Evolutionary conservation across 1,284 basidiomycete genomes (phyloP).

Genomic region (Amylostereum chailletii): DNA sequence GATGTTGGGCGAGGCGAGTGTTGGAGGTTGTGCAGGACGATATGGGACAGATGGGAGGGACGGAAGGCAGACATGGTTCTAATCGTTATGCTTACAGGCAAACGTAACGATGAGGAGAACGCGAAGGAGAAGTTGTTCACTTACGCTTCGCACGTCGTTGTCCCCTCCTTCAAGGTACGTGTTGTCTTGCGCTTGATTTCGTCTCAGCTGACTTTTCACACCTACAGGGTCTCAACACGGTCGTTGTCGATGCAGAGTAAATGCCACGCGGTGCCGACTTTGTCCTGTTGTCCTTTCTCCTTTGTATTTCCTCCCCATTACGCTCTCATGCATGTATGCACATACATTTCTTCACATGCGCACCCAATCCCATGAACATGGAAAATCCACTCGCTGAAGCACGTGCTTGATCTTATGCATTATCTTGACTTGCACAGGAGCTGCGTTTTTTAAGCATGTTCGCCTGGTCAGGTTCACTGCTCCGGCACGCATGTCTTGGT

Average conservation of each 20-base stretch:
- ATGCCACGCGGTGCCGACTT: background rate
- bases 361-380: no score
- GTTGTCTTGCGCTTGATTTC: background rate
- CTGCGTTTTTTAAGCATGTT: no score
- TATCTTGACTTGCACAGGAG: no score
- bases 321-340: constrained; percentile 10
- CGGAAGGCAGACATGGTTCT: background rate
- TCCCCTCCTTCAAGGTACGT: constrained; percentile 78
- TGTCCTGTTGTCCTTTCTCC: background rate
- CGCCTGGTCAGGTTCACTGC: no score
- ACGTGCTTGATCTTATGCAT: no score
- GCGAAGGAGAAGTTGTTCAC: constrained; percentile 97
- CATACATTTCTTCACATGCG: background rate
- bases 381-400: no score
- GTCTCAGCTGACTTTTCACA: background rate
- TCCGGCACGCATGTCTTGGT: no score
- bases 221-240: constrained; percentile 72
- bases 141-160: constrained; percentile 77
- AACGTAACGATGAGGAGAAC: constrained; percentile 91
- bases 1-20: background rate
- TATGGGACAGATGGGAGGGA: no score
- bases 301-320: constrained; percentile 2
- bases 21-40: background rate
- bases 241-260: constrained; percentile 71
- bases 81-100: constrained; percentile 36